Evolutionary conservation across 1,284 basidiomycete species (phyloP), one percentile per base, ranked within the genome.

Genomic region (Moesziomyces sp.): DNA sequence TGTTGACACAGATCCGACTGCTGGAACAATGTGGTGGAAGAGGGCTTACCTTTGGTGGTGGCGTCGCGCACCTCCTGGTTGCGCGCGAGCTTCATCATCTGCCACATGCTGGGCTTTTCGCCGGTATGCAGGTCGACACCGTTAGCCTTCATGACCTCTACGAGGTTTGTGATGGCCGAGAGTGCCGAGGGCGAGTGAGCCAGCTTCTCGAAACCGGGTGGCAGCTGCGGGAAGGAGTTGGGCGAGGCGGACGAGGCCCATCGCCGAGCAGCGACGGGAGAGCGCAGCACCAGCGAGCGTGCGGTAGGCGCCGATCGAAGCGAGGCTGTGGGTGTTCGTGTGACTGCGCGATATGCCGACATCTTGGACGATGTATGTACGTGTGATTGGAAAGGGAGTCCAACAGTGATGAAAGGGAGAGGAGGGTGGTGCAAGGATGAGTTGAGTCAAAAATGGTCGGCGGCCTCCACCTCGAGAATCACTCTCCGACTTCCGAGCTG

Each of bases 181-280:
- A 80, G 51, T 5, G 79, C 79, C 0, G 65, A 58, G 26, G 79
- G 79, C 7, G 63, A 64, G 51, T 76, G 54, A 3, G 69, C 71
- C 3, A 80, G 60, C 56, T 80, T 80, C 56, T 80, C 79, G 30
- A 80, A 77, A 26, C 79, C 79, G 38, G 74, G 64, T 1, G 79
- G 79, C 9, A 80, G 58, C 24, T 69, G 71, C 1, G 71, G 66
- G 50, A 62, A 58, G 5, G 53, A 46, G 44, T 63, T 63, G 16
- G 70, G 69, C n/a, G 70, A 53, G 2, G 62, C 55, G 16, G 64
- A 64, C 5, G 70, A 68, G 34, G 70, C 70, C 34, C 60, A 71
- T 35, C 23, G 52, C 26, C 50, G 50, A 1, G 35, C 6, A 16
- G 21, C 3, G 38, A 48, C 24, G 18, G 35, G 19, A 23, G 40